Evolutionary conservation across 169 alveolate genomes (phyloP).

Genomic region (Plasmodium fragile): DNA sequence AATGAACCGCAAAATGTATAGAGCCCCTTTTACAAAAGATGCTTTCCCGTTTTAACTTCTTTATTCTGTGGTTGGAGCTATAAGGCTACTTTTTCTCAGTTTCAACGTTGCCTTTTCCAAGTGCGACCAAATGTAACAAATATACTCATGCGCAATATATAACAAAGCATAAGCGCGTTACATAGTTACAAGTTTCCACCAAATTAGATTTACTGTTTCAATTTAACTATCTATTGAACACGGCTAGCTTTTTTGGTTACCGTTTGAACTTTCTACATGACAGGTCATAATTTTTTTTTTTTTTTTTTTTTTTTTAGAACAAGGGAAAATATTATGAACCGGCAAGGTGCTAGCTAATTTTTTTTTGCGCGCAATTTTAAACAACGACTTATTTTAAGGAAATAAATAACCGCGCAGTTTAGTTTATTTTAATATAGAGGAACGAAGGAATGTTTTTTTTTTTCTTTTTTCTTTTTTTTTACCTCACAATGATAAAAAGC

Average conservation of each 20-base stretch:
- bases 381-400: neutral
- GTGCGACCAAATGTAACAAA: neutral
- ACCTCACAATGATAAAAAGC: neutral
- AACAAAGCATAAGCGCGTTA: neutral
- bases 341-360: neutral
- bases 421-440: neutral
- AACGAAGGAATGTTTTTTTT: neutral
- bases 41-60: neutral
- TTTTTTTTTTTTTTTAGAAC: neutral
- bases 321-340: neutral
- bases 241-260: neutral
- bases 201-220: neutral
- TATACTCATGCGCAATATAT: neutral
- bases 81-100: neutral
- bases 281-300: conserved; percentile 2
- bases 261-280: neutral
- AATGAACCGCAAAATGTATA: neutral
- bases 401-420: neutral
- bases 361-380: neutral
- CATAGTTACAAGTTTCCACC: neutral
- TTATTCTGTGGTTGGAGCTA: neutral
- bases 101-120: neutral
- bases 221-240: neutral
- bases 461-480: neutral
- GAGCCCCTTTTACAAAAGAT: neutral